phyloP scores from a whole-genome alignment of 1,284 basidiomycete species.

The Sporisorium sorghi region DNA sequence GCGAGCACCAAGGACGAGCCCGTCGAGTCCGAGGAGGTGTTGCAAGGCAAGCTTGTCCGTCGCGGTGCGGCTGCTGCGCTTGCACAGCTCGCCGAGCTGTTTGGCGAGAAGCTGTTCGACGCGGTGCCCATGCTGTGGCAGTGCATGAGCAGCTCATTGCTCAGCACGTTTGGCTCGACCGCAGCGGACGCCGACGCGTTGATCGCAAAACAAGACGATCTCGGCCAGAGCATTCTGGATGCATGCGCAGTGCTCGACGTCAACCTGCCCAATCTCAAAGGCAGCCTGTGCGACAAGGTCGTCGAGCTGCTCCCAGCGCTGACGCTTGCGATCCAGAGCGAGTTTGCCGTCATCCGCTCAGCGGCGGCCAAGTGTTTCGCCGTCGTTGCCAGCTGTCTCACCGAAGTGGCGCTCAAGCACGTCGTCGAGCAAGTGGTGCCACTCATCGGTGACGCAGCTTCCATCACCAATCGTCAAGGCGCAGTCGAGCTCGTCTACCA shows the following conservation, averaged over 20 bases:
- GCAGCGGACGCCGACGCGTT: slow-evolving; percentile 56
- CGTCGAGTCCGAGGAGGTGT: slow-evolving; percentile 70
- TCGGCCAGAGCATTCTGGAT: slow-evolving; percentile 92
- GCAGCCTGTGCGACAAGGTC: slow-evolving; percentile 78
- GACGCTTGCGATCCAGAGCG: slow-evolving; percentile 81
- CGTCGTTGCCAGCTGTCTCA: slow-evolving; percentile 86
- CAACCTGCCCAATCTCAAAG: slow-evolving; percentile 81
- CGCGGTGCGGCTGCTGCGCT: slow-evolving; percentile 90
- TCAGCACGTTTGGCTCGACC: slow-evolving; percentile 78
- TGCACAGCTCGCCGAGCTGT: slow-evolving; percentile 79
- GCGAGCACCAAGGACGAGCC: slow-evolving; percentile 40
- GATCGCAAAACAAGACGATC: slow-evolving; percentile 51
- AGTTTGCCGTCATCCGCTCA: slow-evolving; percentile 88
- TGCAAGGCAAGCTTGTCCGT: slow-evolving; percentile 72
- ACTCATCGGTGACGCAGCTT: slow-evolving; percentile 81
- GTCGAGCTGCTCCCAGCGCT: slow-evolving; percentile 81
- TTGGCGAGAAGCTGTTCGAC: slow-evolving; percentile 80
- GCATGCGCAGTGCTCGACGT: slow-evolving; percentile 89
- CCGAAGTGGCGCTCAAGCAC: slow-evolving; percentile 84
- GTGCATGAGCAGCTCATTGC: slow-evolving; percentile 83
- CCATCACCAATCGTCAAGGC: slow-evolving; percentile 86
- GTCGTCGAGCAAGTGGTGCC: slow-evolving; percentile 89
- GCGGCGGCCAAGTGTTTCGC: slow-evolving; percentile 88
- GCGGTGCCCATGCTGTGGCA: slow-evolving; percentile 92
- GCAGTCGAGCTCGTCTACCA: slow-evolving; percentile 86